Conservation (phyloP, 2,329 filamentous ascomycete species). For the Calonectria hawksworthii region DNA sequence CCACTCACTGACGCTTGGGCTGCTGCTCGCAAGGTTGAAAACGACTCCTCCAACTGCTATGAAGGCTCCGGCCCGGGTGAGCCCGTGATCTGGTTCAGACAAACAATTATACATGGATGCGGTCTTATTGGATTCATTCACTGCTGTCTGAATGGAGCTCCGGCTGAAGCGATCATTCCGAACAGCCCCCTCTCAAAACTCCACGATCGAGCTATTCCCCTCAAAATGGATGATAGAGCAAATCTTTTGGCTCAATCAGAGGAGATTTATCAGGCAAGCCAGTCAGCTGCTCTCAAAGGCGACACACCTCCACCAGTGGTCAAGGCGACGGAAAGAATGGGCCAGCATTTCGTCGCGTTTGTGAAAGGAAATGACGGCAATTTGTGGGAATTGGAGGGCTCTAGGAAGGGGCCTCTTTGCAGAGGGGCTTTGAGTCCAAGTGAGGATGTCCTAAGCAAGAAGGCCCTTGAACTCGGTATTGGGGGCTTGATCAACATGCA, state of each 20-base stretch:
- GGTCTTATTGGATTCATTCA: conserved; percentile 78
- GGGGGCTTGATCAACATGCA: conserved; percentile 25
- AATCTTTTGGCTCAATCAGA: neutral
- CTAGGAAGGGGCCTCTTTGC: conserved; percentile 28
- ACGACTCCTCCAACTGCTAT: conserved; percentile 11
- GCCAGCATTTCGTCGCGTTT: conserved; percentile 29
- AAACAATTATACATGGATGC: conserved; percentile 80
- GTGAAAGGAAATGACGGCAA: conserved; percentile 27
- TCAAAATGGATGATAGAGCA: conserved; percentile 14
- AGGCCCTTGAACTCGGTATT: conserved; percentile 23
- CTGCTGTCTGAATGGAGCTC: conserved; percentile 70
- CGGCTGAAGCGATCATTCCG: conserved; percentile 47
- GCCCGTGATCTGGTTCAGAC: conserved; percentile 78
- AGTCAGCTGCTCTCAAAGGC: conserved; percentile 12
- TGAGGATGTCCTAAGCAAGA: conserved; percentile 28
- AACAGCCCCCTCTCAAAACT: conserved; percentile 61
- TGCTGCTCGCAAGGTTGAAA: conserved; percentile 47
- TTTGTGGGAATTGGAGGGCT: conserved; percentile 34
- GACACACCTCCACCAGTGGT: conserved; percentile 1
- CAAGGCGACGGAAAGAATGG: neutral
- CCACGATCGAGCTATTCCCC: conserved; percentile 72
- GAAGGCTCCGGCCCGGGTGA: conserved; percentile 16
- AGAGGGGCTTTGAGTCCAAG: conserved; percentile 20
- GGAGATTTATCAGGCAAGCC: conserved; percentile 9
- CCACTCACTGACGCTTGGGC: conserved; percentile 83